Evolutionary conservation across 371 early-diverging fungal species (phyloP), one percentile per base, ranked within the genome.

Genomic region (Rhizomucor miehei): DNA sequence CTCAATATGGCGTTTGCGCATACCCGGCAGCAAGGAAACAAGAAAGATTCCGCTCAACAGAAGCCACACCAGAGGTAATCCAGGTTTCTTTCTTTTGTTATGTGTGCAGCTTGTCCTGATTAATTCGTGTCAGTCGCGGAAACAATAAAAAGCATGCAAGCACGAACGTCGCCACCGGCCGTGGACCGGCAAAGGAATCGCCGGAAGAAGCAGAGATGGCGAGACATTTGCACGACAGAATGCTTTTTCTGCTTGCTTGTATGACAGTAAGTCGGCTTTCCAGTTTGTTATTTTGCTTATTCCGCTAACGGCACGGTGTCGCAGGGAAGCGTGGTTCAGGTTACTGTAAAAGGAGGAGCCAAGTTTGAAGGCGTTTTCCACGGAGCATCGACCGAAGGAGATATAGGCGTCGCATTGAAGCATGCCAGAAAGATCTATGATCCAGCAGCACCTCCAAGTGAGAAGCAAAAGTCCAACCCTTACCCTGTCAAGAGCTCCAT

Each of bases 311-410:
- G 50, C 19, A n/a, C 29, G 24, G n/a, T 29, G 23, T 25, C 52
- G 16, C 63, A 92, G 90, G 96, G 96, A n/a, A 71, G 77, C 43
- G 69, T 73, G 23, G 92, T 94, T 16, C 74, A 79, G 51, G 86
- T 90, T 19, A 79, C 75, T 0, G 80, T 87, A 13, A 82, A 76
- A 44, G 73, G 79, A 38, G 91, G 91, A 3, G 63, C 77, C 40
- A 76, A 74, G 45, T 92, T 85, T 58, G 84, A 85, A 57, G 95
- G 96, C 1, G 67, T 94, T 12, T 82, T 92, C 55, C 88, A 89
- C 48, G 81, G 90, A 8, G 85, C 88, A 21, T 80, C 81, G 21
- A 83, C 89, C 1, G 82, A 84, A 44, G 84, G 85, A 8, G 91
- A 91, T 41, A 73, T 91, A n/a, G 85, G 87, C 43, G 80, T 93